Evolutionary conservation across 2,329 filamentous ascomycete genomes (phyloP).

Genomic region (Aspergillus aculeatinus): DNA sequence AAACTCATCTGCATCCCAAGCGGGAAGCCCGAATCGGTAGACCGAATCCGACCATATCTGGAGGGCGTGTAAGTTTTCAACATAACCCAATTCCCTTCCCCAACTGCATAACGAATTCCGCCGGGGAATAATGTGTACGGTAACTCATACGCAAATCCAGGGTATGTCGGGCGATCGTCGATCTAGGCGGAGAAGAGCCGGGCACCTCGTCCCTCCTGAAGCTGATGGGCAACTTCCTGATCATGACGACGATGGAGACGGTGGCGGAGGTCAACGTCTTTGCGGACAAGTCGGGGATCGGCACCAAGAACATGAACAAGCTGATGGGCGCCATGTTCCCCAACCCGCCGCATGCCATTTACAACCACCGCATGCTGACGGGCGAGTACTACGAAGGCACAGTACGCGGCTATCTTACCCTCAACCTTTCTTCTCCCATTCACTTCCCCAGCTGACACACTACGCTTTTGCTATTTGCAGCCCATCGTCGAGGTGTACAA

Average conservation of each 20-base stretch:
- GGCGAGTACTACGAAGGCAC: constrained; percentile 1
- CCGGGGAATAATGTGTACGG: neutral
- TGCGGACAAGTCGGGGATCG: constrained; percentile 6
- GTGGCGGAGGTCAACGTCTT: constrained; percentile 8
- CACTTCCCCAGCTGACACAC: neutral
- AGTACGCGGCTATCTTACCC: neutral
- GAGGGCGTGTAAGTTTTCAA: constrained; percentile 3
- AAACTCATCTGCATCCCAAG: constrained; percentile 3
- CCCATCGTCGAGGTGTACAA: constrained; percentile 5
- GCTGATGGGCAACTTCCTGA: constrained; percentile 8
- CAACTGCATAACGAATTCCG: neutral
- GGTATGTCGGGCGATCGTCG: constrained; percentile 1
- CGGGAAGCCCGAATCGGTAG: neutral
- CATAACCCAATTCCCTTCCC: neutral
- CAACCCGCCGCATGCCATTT: constrained; percentile 4
- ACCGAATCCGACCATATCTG: constrained; percentile 5
- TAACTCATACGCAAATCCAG: neutral
- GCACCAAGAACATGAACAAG: constrained; percentile 5
- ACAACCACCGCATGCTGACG: constrained; percentile 7
- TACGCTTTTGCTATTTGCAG: neutral
- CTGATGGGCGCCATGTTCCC: constrained; percentile 7
- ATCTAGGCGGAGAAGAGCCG: constrained; percentile 4
- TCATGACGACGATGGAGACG: constrained; percentile 6
- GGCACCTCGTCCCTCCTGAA: neutral
- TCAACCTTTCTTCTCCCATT: neutral